A percentile compares a stretch with the other conserved stretches of the same genome.
Evolutionary conservation across 352 stramenopile genomes (phyloP).

Genomic region (Phytophthora nicotianae): DNA sequence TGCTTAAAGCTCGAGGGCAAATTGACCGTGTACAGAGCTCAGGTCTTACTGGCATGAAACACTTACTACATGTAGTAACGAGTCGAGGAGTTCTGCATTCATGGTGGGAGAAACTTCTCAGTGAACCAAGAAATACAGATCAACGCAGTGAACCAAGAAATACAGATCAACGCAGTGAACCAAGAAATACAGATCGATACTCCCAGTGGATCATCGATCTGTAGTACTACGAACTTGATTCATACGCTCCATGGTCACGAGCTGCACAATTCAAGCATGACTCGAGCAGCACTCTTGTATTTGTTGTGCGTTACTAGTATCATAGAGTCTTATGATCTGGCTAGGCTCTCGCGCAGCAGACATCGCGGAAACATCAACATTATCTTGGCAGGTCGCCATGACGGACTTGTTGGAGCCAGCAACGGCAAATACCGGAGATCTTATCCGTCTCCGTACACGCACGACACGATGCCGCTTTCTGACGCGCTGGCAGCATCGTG

Average conservation of each 20-base stretch:
- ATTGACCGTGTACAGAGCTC: too few relatives aligned
- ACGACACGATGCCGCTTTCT: conserved; percentile 1
- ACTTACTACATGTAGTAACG: too few relatives aligned
- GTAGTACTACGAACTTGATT: conserved; percentile 7
- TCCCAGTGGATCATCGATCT: not conserved
- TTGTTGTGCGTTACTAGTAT: too few relatives aligned
- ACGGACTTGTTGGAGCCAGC: conserved; percentile 9
- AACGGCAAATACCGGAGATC: not conserved
- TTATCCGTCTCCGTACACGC: not conserved
- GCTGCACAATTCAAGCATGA: conserved; percentile 5
- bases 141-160: not conserved
- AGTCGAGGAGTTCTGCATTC: not conserved
- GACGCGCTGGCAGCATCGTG: conserved; percentile 8
- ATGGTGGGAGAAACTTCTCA: not conserved
- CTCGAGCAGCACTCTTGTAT: not conserved
- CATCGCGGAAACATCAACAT: too few relatives aligned
- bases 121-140: not conserved
- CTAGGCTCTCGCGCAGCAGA: too few relatives aligned
- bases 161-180: not conserved
- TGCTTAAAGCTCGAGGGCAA: too few relatives aligned
- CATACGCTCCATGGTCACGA: conserved; percentile 7
- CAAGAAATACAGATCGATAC: not conserved
- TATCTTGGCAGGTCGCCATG: too few relatives aligned
- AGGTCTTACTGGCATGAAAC: too few relatives aligned
- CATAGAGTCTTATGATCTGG: too few relatives aligned